Percentiles rank a stretch among this genome's conserved stretches.
Evolutionary conservation across 2,329 filamentous ascomycete species (phyloP).

Genomic region (Trichoderma citrinoviride): DNA sequence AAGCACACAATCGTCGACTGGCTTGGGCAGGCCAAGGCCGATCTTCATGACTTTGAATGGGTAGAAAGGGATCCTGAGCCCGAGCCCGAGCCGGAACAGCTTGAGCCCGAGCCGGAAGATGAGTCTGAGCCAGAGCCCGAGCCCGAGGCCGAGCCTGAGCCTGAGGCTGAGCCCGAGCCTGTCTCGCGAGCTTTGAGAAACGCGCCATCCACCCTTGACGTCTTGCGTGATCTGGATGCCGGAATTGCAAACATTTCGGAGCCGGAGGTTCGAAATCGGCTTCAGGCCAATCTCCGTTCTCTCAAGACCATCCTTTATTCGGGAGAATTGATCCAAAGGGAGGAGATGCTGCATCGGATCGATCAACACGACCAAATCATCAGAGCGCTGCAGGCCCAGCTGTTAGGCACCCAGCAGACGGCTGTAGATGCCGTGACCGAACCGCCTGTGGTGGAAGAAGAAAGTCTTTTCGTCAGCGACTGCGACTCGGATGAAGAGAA

Average conservation of each 20-base stretch:
- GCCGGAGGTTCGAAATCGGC: background rate
- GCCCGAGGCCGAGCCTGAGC: background rate
- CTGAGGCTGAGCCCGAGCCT: too few species aligned
- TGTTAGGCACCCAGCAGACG: background rate
- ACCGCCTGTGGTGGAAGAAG: background rate
- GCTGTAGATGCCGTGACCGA: background rate
- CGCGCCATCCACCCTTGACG: background rate
- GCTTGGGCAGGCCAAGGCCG: background rate
- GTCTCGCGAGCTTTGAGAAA: too few species aligned
- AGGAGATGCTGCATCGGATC: background rate
- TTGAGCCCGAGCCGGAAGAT: too few species aligned
- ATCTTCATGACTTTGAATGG: background rate
- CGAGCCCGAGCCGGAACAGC: background rate
- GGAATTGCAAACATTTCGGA: background rate
- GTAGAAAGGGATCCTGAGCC: background rate
- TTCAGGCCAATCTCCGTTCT: background rate
- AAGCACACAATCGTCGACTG: background rate
- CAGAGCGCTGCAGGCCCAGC: background rate
- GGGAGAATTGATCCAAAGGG: background rate
- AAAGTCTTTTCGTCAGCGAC: background rate
- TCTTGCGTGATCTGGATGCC: background rate
- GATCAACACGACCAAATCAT: background rate
- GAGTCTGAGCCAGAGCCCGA: background rate
- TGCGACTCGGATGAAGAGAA: background rate
- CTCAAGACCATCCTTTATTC: background rate